These are phyloP conservation scores for Didymella pinodella DNA, from an alignment of 2,329 filamentous ascomycete genomes.

Conservation along the genomic window DNA sequence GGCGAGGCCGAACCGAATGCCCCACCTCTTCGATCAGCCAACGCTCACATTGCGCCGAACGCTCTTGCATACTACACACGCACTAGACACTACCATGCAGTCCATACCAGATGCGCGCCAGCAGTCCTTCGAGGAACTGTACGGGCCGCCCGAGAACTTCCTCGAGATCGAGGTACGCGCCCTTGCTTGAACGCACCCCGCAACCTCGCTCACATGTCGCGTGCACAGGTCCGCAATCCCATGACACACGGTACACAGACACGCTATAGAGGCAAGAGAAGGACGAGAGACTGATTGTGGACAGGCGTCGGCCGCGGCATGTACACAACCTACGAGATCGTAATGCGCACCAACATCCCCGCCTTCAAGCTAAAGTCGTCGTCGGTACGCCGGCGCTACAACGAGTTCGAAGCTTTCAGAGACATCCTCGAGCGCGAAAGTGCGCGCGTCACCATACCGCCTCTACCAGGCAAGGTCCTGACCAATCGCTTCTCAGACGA, in stretches of 20 bases:
- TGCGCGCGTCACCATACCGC: slow-evolving; percentile 93
- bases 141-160: slow-evolving; percentile 97
- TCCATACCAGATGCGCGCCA: slow-evolving; percentile 74
- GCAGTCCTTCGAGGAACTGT: slow-evolving; percentile 99
- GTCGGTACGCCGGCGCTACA: slow-evolving; percentile 90
- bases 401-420: slow-evolving; percentile 98
- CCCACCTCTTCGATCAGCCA: slow-evolving; percentile 13
- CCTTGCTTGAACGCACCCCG: slow-evolving; percentile 15
- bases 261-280: neutral
- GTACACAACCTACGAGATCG: slow-evolving; percentile 99
- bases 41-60: slow-evolving; percentile 19
- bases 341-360: slow-evolving; percentile 97
- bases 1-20: neutral
- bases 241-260: slow-evolving; percentile 37
- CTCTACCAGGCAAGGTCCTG: slow-evolving; percentile 95
- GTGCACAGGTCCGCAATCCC: slow-evolving; percentile 82
- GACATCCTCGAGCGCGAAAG: slow-evolving; percentile 97
- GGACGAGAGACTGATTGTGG: slow-evolving; percentile 53
- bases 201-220: slow-evolving; percentile 36
- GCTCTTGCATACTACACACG: slow-evolving; percentile 6
- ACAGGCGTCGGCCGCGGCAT: slow-evolving; percentile 93
- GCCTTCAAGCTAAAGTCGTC: slow-evolving; percentile 92
- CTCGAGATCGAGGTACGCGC: slow-evolving; percentile 87
- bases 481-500: slow-evolving; percentile 98
- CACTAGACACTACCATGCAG: slow-evolving; percentile 59